Conservation (phyloP, 768 basidiomycete genomes). For the Lentinula detonsa region DNA sequence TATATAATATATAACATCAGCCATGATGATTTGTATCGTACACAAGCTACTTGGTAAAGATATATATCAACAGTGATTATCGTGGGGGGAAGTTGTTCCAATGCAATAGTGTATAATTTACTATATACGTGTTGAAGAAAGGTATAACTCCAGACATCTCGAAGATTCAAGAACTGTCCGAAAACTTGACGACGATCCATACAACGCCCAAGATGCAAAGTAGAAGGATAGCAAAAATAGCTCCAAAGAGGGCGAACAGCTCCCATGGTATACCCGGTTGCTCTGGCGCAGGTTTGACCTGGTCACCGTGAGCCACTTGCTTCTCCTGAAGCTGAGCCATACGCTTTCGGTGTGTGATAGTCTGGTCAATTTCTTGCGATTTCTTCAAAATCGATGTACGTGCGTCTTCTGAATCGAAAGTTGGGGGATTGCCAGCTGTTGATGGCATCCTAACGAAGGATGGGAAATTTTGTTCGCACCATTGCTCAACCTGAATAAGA, state of each 20-base stretch:
- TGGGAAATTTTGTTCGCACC: slow-evolving; percentile 92
- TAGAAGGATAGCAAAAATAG: not conserved
- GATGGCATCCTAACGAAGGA: slow-evolving; percentile 61
- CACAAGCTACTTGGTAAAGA: not conserved
- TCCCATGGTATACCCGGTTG: slow-evolving; percentile 2
- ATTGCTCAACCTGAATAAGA: slow-evolving; percentile 72
- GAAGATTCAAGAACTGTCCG: not conserved
- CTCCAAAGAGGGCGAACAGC: not conserved
- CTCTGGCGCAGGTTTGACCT: not conserved
- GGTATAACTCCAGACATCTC: not conserved
- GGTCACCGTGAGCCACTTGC: slow-evolving; percentile 8
- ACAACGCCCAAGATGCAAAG: not conserved
- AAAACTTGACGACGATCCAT: slow-evolving; percentile 1
- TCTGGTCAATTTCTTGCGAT: slow-evolving; percentile 37
- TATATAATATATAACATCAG: too few relatives aligned
- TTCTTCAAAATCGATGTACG: slow-evolving; percentile 44
- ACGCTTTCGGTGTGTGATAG: slow-evolving; percentile 10
- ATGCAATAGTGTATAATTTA: not conserved
- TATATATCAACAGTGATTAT: not conserved
- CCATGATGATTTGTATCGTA: not conserved
- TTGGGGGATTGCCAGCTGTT: slow-evolving; percentile 12
- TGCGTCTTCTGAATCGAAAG: slow-evolving; percentile 46
- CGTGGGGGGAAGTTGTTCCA: not conserved
- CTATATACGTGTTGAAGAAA: not conserved
- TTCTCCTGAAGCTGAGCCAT: slow-evolving; percentile 8